Conservation (phyloP, 2,329 filamentous ascomycete genomes). For the Neobulgaria alba region DNA sequence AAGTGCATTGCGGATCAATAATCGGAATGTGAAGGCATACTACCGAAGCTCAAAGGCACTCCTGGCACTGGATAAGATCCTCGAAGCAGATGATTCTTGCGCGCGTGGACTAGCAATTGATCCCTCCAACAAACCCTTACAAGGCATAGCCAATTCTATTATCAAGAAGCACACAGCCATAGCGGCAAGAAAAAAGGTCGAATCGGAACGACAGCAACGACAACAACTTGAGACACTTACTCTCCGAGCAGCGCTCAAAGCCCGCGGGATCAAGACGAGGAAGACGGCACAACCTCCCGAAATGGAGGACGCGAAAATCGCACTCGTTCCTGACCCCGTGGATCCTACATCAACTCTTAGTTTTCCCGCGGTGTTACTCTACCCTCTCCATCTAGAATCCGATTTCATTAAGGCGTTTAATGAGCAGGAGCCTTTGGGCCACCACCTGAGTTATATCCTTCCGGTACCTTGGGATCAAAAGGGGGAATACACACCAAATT, state of each 20-base stretch:
- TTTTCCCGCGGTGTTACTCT: constrained; percentile 77
- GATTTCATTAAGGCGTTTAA: constrained; percentile 86
- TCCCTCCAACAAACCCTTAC: constrained; percentile 57
- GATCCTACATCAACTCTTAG: constrained; percentile 63
- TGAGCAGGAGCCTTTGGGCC: constrained; percentile 65
- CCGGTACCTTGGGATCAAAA: constrained; percentile 78
- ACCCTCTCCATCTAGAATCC: constrained; percentile 71
- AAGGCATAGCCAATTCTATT: constrained; percentile 54
- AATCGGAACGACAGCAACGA: constrained; percentile 45
- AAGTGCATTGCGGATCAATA: constrained; percentile 68
- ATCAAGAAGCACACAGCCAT: constrained; percentile 46
- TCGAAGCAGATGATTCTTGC: constrained; percentile 75
- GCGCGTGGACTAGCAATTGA: constrained; percentile 67
- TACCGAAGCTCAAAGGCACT: constrained; percentile 78
- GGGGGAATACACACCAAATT: constrained; percentile 53
- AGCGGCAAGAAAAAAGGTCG: constrained; percentile 45
- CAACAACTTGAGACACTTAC: constrained; percentile 49
- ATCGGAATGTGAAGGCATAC: constrained; percentile 77
- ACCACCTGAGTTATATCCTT: constrained; percentile 79
- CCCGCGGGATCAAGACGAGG: constrained; percentile 61
- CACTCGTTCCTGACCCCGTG: constrained; percentile 61
- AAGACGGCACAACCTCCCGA: constrained; percentile 67
- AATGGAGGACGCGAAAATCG: constrained; percentile 72
- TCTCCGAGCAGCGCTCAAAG: constrained; percentile 56
- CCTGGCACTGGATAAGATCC: constrained; percentile 66